These are phyloP conservation scores for Aspergillus uvarum DNA, from an alignment of 2,329 filamentous ascomycete species.

Conservation along the genomic window DNA sequence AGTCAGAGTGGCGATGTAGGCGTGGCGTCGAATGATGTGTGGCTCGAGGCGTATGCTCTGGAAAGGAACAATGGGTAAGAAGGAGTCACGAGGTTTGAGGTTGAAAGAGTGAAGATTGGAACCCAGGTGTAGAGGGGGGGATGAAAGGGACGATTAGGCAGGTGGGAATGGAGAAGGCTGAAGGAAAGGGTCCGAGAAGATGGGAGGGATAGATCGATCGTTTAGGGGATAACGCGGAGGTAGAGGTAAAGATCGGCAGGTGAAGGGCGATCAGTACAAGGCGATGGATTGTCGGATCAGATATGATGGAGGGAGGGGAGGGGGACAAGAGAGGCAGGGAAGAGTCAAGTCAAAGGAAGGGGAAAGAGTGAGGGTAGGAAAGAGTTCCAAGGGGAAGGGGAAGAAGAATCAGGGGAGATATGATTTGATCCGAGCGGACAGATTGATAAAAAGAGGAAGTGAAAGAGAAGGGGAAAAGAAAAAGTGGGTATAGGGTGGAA, in stretches of 20 bases:
- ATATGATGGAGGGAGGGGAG: conserved; percentile 20
- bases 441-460: conserved; percentile 13
- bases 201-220: conserved; percentile 13
- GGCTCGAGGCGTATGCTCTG: background rate
- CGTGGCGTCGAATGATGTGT: conserved; percentile 6
- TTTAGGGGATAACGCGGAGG: conserved; percentile 3
- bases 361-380: conserved; percentile 1
- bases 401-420: background rate
- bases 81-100: background rate
- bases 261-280: conserved; percentile 17
- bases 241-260: conserved; percentile 18
- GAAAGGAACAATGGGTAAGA: conserved; percentile 19
- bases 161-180: conserved; percentile 5
- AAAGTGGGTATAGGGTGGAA: conserved; percentile 2
- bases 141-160: conserved; percentile 9
- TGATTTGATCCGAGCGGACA: background rate
- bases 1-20: conserved; percentile 18
- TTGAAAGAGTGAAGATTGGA: conserved; percentile 5
- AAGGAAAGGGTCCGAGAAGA: conserved; percentile 11
- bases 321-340: background rate
- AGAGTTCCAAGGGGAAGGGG: background rate
- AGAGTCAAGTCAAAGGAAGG: background rate
- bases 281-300: conserved; percentile 22
- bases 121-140: conserved; percentile 4
- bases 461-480: conserved; percentile 3